phyloP scores from a whole-genome alignment of 371 early-diverging fungal genomes.

The Mortierella sp. region DNA sequence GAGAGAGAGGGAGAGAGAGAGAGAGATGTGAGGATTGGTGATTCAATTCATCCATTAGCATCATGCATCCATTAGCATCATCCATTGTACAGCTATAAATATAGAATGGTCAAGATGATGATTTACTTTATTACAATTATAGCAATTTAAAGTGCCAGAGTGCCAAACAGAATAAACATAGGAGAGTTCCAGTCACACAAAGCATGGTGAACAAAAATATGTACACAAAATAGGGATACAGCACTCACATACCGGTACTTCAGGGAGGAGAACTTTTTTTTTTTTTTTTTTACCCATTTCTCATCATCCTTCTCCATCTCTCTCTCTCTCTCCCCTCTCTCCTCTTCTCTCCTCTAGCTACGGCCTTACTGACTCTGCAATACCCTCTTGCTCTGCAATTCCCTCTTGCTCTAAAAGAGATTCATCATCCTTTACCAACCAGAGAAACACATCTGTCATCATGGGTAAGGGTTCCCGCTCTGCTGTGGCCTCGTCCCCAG shows the following conservation, averaged over 20 bases:
- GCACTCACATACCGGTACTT: neutral
- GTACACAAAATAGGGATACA: neutral
- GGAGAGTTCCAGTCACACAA: too few relatives aligned
- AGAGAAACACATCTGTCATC: constrained; percentile 7
- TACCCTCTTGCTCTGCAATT: neutral
- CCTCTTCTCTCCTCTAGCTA: too few relatives aligned
- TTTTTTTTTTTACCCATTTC: neutral
- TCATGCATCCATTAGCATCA: too few relatives aligned
- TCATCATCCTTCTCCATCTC: constrained; percentile 1
- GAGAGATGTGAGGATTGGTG: too few relatives aligned
- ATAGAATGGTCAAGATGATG: neutral
- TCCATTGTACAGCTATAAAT: neutral
- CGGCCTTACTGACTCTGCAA: neutral
- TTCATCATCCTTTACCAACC: neutral
- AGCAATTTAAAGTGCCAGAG: too few relatives aligned
- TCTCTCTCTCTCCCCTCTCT: constrained; percentile 1
- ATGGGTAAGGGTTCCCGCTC: constrained; percentile 58
- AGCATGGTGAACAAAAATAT: neutral
- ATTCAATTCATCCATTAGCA: too few relatives aligned
- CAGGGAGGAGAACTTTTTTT: neutral
- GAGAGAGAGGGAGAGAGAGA: too few relatives aligned
- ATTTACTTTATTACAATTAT: neutral
- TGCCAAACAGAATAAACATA: neutral
- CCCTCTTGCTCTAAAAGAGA: neutral
- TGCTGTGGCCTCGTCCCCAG: constrained; percentile 40